phyloP scores from a whole-genome alignment of 2,329 filamentous ascomycete species.

The Monosporascus sp. region DNA sequence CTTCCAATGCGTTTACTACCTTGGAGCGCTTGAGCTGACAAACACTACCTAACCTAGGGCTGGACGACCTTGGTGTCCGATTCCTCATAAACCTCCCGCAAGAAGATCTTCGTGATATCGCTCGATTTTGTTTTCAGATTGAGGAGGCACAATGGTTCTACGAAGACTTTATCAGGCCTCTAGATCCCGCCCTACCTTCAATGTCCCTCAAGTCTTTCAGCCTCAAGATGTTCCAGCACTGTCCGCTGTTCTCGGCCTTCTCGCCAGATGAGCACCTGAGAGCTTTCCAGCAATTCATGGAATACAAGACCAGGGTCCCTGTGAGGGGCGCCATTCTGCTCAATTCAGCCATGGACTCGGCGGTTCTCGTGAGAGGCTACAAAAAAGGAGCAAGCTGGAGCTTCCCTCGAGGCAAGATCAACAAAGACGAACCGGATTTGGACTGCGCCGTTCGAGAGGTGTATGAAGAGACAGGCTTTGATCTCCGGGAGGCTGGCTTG shows the following conservation, averaged over 20 bases:
- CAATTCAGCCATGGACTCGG: slow-evolving; percentile 89
- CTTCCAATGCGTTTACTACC: background rate
- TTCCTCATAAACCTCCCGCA: slow-evolving; percentile 96
- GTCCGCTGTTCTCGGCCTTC: slow-evolving; percentile 79
- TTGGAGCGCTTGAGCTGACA: slow-evolving; percentile 7
- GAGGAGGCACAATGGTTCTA: slow-evolving; percentile 99
- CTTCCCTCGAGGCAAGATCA: slow-evolving; percentile 95
- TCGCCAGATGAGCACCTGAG: slow-evolving; percentile 70
- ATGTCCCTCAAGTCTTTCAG: slow-evolving; percentile 83
- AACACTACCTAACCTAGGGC: slow-evolving; percentile 58
- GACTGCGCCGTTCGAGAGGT: slow-evolving; percentile 93
- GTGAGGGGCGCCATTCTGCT: slow-evolving; percentile 92
- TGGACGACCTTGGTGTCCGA: slow-evolving; percentile 95
- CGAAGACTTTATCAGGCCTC: slow-evolving; percentile 94
- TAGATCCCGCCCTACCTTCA: slow-evolving; percentile 78
- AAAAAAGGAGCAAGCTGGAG: slow-evolving; percentile 97
- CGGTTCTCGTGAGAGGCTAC: slow-evolving; percentile 93
- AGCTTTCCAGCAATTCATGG: slow-evolving; percentile 86
- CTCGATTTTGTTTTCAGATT: slow-evolving; percentile 96
- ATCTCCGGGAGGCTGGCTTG: slow-evolving; percentile 70
- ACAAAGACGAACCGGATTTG: slow-evolving; percentile 90
- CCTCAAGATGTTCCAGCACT: slow-evolving; percentile 87
- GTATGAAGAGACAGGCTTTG: slow-evolving; percentile 91
- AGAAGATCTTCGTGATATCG: slow-evolving; percentile 83
- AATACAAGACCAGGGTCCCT: slow-evolving; percentile 91